A percentile compares a stretch with the other conserved stretches of the same genome.
phyloP scores from a whole-genome alignment of 2,329 filamentous ascomycete species.

The Taxawa tesnikishii region DNA sequence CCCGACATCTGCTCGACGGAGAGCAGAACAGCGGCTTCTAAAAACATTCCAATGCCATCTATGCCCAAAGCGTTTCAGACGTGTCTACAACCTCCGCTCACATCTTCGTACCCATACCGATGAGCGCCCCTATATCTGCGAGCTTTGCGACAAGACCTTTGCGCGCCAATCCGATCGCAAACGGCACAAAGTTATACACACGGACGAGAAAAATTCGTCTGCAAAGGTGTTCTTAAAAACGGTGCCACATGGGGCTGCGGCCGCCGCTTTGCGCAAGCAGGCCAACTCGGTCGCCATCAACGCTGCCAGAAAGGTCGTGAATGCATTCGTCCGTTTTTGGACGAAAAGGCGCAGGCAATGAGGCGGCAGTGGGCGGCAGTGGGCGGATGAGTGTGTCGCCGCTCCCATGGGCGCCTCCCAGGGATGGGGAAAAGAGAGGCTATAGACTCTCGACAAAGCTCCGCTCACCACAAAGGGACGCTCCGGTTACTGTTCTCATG shows the following conservation, averaged over 20 bases:
- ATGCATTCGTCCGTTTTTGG: constrained; percentile 89
- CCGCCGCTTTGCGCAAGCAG: constrained; percentile 83
- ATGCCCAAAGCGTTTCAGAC: constrained; percentile 90
- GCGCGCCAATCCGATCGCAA: constrained; percentile 95
- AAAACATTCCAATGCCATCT: constrained; percentile 92
- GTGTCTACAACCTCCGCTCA: constrained; percentile 91
- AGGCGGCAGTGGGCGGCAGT: no score
- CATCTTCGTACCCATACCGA: constrained; percentile 95
- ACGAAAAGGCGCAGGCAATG: constrained; percentile 85
- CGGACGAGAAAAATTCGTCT: constrained; percentile 96
- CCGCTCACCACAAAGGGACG: no score
- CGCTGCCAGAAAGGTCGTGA: constrained; percentile 88
- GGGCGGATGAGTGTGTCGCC: no score
- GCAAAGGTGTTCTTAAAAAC: constrained; percentile 77
- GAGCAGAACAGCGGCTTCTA: no score
- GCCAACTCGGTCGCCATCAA: constrained; percentile 78
- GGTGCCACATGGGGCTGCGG: constrained; percentile 90
- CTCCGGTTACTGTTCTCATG: no score
- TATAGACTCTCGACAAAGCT: no score
- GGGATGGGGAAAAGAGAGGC: no score
- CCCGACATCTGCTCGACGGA: no score
- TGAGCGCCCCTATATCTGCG: constrained; percentile 93
- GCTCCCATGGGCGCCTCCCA: no score
- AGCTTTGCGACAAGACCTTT: constrained; percentile 93
- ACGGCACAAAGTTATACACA: constrained; percentile 89